Evolutionary conservation across 2,329 filamentous ascomycete species (phyloP).

Genomic region (Tricladium varicosporioides): DNA sequence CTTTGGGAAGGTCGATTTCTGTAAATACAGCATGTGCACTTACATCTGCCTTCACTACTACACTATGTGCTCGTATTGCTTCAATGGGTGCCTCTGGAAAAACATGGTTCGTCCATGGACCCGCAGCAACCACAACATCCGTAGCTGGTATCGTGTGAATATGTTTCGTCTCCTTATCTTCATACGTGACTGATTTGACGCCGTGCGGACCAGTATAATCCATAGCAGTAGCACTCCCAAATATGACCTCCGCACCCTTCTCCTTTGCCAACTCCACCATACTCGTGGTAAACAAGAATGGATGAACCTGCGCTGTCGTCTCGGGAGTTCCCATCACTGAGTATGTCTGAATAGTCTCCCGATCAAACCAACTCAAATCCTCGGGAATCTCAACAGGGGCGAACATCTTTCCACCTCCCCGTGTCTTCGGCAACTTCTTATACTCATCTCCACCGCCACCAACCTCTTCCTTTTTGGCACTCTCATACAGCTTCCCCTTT

Average conservation of each 20-base stretch:
- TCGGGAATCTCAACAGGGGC: slow-evolving; percentile 65
- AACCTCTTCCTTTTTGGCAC: slow-evolving; percentile 5
- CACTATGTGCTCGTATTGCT: slow-evolving; percentile 61
- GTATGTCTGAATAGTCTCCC: slow-evolving; percentile 65
- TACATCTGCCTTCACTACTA: slow-evolving; percentile 63
- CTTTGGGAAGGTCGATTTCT: slow-evolving; percentile 69
- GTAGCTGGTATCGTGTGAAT: slow-evolving; percentile 52
- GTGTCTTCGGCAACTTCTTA: slow-evolving; percentile 61
- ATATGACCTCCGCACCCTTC: slow-evolving; percentile 64
- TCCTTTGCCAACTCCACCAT: slow-evolving; percentile 76
- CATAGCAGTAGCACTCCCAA: slow-evolving; percentile 69
- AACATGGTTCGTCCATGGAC: slow-evolving; percentile 61
- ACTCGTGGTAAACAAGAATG: slow-evolving; percentile 81
- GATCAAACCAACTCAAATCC: slow-evolving; percentile 82
- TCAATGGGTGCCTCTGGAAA: slow-evolving; percentile 57
- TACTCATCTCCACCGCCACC: slow-evolving; percentile 42
- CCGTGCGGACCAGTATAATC: slow-evolving; percentile 55
- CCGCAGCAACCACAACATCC: slow-evolving; percentile 40
- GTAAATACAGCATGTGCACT: slow-evolving; percentile 82
- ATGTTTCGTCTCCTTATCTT: slow-evolving; percentile 47
- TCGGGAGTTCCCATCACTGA: slow-evolving; percentile 78
- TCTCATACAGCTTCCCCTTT: slow-evolving; percentile 22
- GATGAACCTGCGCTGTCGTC: slow-evolving; percentile 92
- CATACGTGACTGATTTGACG: slow-evolving; percentile 69
- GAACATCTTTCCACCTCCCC: slow-evolving; percentile 46